phyloP scores from a whole-genome alignment of 1,284 basidiomycete species.

The Ceratobasidium sp. region DNA sequence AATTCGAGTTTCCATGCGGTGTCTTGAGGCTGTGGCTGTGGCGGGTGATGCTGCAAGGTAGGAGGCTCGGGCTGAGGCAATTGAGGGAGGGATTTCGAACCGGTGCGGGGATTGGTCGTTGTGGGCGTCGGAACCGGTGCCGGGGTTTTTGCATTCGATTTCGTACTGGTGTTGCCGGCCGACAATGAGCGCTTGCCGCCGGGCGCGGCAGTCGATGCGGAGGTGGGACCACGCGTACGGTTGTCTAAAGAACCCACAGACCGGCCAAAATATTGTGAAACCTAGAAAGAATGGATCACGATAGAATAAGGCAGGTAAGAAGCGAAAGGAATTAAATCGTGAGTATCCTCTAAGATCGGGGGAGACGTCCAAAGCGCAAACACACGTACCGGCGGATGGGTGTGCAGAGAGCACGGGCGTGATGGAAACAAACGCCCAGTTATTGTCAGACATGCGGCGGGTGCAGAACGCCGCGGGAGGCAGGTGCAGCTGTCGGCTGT shows the following conservation, averaged over 20 bases:
- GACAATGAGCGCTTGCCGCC: slow-evolving; percentile 21
- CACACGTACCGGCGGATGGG: slow-evolving; percentile 10
- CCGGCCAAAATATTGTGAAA: slow-evolving; percentile 24
- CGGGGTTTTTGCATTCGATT: not conserved
- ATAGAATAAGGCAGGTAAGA: not conserved
- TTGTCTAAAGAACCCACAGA: not conserved
- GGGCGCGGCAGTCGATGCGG: not conserved
- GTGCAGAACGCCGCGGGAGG: slow-evolving; percentile 4
- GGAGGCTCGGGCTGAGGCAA: slow-evolving; percentile 23
- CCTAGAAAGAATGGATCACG: slow-evolving; percentile 9
- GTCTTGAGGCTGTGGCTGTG: slow-evolving; percentile 12
- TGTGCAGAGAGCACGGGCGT: slow-evolving; percentile 24
- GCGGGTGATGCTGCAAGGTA: not conserved
- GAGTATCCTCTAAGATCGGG: not conserved
- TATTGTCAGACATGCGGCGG: slow-evolving; percentile 13
- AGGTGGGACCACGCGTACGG: not conserved
- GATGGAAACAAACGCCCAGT: slow-evolving; percentile 32
- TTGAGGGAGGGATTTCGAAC: slow-evolving; percentile 9
- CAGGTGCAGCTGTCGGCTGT: not conserved
- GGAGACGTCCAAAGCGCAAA: not conserved
- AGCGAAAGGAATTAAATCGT: not conserved
- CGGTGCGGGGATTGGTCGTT: not conserved
- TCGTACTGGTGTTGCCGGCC: not conserved
- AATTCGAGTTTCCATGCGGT: slow-evolving; percentile 48
- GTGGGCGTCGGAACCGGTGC: not conserved